Percentiles rank a stretch among this genome's conserved stretches.
phyloP scores from a whole-genome alignment of 805 yeast species.

The Myxozyma neglecta region DNA sequence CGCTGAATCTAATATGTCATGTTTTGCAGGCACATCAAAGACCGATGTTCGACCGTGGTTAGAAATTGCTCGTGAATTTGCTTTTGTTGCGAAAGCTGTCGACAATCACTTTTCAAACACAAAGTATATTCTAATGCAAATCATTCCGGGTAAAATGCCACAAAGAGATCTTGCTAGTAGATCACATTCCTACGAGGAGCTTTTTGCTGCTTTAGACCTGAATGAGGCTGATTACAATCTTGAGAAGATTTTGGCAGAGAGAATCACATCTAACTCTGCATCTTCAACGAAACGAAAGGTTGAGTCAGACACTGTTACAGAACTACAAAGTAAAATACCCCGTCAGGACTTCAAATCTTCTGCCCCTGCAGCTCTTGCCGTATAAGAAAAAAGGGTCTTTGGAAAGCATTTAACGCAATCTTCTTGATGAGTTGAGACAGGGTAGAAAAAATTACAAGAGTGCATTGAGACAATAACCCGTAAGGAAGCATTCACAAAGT shows the following conservation, averaged over 20 bases:
- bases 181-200: constrained; percentile 51
- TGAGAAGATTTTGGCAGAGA: not conserved
- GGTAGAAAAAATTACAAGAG: too few relatives aligned
- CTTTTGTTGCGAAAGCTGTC: constrained; percentile 52
- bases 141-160: constrained; percentile 72
- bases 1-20: constrained; percentile 85
- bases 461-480: too few relatives aligned
- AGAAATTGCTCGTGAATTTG: constrained; percentile 55
- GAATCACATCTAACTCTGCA: not conserved
- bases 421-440: too few relatives aligned
- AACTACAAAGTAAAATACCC: too few relatives aligned
- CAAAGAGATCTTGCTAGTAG: constrained; percentile 58
- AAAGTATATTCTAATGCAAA: constrained; percentile 75
- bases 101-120: constrained; percentile 71
- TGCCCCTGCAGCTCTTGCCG: too few relatives aligned
- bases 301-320: not conserved
- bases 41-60: constrained; percentile 50
- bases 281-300: not conserved
- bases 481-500: too few relatives aligned
- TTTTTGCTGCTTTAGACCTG: not conserved
- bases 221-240: not conserved
- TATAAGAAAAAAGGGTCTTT: too few relatives aligned
- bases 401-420: too few relatives aligned
- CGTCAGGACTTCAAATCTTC: too few relatives aligned
- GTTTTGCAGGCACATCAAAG: constrained; percentile 47